These are phyloP conservation scores for Gossypium thurberi DNA, from an alignment of 345 rosid species.

Conservation along the genomic window DNA sequence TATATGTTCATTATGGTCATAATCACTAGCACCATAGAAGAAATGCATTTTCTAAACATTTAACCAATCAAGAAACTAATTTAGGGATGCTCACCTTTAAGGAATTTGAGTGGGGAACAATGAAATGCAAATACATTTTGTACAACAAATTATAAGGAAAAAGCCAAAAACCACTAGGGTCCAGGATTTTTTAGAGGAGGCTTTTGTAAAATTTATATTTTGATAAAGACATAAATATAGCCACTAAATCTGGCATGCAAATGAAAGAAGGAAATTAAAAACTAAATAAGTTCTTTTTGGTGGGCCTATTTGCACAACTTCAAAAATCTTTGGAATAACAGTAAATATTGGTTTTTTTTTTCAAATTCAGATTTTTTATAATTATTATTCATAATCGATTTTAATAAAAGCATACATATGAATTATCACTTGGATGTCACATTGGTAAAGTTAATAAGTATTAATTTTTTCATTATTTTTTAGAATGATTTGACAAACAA, in stretches of 20 bases:
- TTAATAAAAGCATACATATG: no score
- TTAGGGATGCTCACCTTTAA: conserved; percentile 14
- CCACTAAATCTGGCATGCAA: conserved; percentile 17
- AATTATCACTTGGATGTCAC: no score
- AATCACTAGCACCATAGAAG: not conserved
- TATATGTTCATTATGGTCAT: conserved; percentile 3
- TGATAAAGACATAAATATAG: conserved; percentile 18
- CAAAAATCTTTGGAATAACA: not conserved
- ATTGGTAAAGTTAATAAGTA: no score
- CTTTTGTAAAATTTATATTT: conserved; percentile 2
- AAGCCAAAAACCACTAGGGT: conserved; percentile 11
- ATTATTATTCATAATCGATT: no score
- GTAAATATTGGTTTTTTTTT: no score
- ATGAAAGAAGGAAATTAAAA: not conserved
- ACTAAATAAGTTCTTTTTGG: not conserved
- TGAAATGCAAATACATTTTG: conserved; percentile 18
- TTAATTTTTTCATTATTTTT: no score
- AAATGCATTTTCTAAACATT: conserved; percentile 1
- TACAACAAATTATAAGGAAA: conserved; percentile 17
- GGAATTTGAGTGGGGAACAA: conserved; percentile 28
- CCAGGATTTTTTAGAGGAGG: conserved; percentile 16
- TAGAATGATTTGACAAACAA: no score
- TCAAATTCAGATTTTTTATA: no score
- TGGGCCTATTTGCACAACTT: conserved; percentile 8
- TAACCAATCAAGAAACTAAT: conserved; percentile 9